Percentiles rank a stretch among this genome's conserved stretches.
Evolutionary conservation across 495 filamentous ascomycete genomes (phyloP).

Genomic region (Penicillium lividum): DNA sequence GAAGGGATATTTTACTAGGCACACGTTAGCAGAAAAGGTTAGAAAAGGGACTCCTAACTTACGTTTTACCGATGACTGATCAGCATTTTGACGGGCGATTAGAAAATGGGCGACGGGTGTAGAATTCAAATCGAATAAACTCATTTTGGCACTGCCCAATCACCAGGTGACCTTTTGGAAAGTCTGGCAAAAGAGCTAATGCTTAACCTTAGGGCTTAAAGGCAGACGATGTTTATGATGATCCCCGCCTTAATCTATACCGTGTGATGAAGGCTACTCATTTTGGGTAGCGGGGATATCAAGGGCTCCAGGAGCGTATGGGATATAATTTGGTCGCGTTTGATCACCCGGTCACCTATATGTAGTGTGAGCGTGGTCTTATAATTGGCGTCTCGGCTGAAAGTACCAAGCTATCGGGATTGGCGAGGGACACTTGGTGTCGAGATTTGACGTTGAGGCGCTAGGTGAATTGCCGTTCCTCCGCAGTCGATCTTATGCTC

Average conservation of each 20-base stretch:
- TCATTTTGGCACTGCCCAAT: conserved; percentile 4
- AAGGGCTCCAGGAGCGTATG: neutral
- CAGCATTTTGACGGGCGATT: conserved; percentile 1
- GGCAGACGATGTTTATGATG: conserved; percentile 5
- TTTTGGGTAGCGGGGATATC: neutral
- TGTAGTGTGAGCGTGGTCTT: neutral
- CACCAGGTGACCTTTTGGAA: conserved; percentile 3
- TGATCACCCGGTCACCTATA: neutral
- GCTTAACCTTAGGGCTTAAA: conserved; percentile 3
- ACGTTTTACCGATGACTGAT: conserved; percentile 2
- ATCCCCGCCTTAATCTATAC: neutral
- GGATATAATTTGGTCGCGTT: neutral
- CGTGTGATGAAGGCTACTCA: neutral
- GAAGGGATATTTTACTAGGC: neutral
- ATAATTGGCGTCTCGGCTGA: neutral
- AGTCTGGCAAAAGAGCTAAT: conserved; percentile 4
- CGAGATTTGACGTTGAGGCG: conserved; percentile 2
- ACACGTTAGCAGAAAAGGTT: neutral
- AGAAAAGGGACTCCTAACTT: neutral
- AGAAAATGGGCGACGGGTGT: neutral
- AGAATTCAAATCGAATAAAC: conserved; percentile 2
- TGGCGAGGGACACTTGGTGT: conserved; percentile 1
- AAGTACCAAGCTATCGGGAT: neutral
- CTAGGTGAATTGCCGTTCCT: neutral
- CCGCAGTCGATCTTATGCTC: conserved; percentile 1